Conservation (phyloP, 208 protist genomes). For the Trichomonas vaginalis region DNA sequence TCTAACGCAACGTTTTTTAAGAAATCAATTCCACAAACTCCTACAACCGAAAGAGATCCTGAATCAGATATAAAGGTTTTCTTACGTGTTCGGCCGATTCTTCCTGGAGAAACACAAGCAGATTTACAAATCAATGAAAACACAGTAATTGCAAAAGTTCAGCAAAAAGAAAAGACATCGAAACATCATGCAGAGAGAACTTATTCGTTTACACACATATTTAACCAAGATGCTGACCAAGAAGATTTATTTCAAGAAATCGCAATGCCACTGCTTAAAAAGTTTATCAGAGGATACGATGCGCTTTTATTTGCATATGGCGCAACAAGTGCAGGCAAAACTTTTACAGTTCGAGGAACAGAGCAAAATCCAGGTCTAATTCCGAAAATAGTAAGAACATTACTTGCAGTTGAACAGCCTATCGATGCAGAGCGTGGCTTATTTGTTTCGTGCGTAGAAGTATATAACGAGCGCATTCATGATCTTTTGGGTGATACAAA, state of each 20-base stretch:
- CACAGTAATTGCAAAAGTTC: neutral
- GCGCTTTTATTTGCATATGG: neutral
- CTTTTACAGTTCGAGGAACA: neutral
- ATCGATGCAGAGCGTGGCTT: neutral
- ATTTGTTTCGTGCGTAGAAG: neutral
- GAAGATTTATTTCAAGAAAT: neutral
- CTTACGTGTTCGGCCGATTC: neutral
- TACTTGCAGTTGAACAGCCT: neutral
- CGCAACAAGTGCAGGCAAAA: conserved; percentile 8
- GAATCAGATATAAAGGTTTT: neutral
- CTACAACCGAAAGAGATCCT: neutral
- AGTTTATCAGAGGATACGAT: neutral
- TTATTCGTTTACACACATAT: neutral
- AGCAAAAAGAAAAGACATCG: neutral
- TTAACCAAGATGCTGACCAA: neutral
- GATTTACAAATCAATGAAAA: neutral
- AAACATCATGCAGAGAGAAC: neutral
- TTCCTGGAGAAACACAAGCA: neutral
- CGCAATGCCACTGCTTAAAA: neutral
- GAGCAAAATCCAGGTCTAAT: neutral
- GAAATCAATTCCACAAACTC: neutral
- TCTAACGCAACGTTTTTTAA: neutral
- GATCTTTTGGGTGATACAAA: neutral
- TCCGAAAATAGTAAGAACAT: neutral
- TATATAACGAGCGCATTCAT: neutral